phyloP scores from a whole-genome alignment of 2,329 filamentous ascomycete genomes.

The Aspergillus oerlinghausenensis region DNA sequence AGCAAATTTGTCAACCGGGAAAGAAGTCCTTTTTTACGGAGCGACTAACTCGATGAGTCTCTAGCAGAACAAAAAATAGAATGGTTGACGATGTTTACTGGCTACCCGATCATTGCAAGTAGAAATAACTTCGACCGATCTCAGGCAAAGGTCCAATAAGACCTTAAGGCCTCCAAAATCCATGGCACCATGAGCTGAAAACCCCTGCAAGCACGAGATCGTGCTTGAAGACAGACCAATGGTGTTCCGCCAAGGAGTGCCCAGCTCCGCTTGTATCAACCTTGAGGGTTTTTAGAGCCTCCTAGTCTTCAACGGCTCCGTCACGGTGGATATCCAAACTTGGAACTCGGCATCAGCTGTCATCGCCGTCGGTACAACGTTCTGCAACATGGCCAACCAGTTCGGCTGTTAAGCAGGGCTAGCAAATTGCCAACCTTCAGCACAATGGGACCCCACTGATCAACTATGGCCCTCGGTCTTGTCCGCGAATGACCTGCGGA shows the following conservation, averaged over 20 bases:
- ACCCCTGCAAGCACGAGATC: background rate
- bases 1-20: background rate
- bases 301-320: background rate
- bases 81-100: background rate
- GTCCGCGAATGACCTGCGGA: constrained; percentile 10
- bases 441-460: constrained; percentile 10
- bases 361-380: background rate
- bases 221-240: background rate
- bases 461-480: constrained; percentile 11
- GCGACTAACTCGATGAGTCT: background rate
- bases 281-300: background rate
- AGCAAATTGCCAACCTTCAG: constrained; percentile 3
- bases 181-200: background rate
- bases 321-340: background rate
- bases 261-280: background rate
- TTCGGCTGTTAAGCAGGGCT: background rate
- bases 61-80: background rate
- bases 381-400: background rate
- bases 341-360: background rate
- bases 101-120: background rate
- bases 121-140: background rate
- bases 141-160: background rate
- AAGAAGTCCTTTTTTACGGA: background rate
- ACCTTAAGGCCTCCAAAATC: background rate
- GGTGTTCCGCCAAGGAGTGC: background rate